These are phyloP conservation scores for Fonsecaea pugnacius DNA, from an alignment of 2,329 filamentous ascomycete genomes.

Conservation along the genomic window DNA sequence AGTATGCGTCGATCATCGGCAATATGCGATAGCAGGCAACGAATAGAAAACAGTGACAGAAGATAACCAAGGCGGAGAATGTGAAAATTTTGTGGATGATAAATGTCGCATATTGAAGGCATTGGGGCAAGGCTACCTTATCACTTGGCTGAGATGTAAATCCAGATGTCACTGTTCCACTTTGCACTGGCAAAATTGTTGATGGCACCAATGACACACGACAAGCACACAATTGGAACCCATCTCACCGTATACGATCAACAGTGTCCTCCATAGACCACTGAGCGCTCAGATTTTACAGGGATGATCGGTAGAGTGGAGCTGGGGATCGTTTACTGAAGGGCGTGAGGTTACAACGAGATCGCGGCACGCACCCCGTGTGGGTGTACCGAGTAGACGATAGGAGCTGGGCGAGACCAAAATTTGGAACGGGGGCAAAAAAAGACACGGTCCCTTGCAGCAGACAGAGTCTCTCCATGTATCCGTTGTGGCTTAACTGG, in stretches of 20 bases:
- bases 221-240: neutral
- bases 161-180: neutral
- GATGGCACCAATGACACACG: neutral
- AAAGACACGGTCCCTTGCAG: neutral
- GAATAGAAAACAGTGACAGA: neutral
- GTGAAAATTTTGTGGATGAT: conserved; percentile 10
- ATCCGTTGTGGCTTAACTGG: neutral
- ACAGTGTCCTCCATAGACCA: neutral
- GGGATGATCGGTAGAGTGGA: neutral
- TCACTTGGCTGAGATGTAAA: neutral
- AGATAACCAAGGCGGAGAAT: neutral
- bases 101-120: conserved; percentile 14
- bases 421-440: neutral
- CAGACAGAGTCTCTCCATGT: neutral
- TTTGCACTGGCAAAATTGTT: neutral
- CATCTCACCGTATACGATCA: too few relatives aligned
- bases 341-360: conserved; percentile 9
- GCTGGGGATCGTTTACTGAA: neutral
- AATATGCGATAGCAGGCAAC: conserved; percentile 4
- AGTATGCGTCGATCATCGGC: neutral
- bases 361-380: neutral
- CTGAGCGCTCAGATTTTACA: neutral
- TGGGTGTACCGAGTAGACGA: neutral
- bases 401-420: neutral
- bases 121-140: conserved; percentile 24